Evolutionary conservation across 2,329 filamentous ascomycete genomes (phyloP), one percentile per base, ranked within the genome.

Genomic region (Paecilomyces niveus): DNA sequence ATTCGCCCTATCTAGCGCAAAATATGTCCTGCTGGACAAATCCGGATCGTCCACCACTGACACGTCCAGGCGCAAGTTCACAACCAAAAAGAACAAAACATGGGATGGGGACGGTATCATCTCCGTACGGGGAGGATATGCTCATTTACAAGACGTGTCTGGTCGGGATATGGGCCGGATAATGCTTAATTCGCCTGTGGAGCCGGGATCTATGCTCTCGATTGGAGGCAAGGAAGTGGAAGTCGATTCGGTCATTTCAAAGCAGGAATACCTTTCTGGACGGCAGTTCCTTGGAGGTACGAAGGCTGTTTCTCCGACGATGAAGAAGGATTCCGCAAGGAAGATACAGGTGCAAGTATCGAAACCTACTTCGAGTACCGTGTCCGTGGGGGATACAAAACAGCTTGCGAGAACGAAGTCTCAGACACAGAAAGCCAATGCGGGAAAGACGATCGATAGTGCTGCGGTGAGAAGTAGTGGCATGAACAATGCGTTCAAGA

Each of bases 101-200:
- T 90, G 88, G 87, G 87, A 90, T 66, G 87, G 87, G 2, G 88
- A 90, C 71, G 88, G 86, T 1, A 78, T 89, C 2, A 76, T 90
- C 8, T 77, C 79, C 3, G 77, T 87, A 3, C 72, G 76, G 2
- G 80, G 78, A 35, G 85, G 85, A 3, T 82, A 81, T 66, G 85
- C 82, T 3, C 79, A 77, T 56, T 76, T 90, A 15, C 82, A 85
- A 59, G 85, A 89, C 68, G 78, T 83, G 10, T 81, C 81, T 0
- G 87, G 87, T 2, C 82, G 80, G 68, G 82, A 86, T 21, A 80
- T 89, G 71, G 87, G 86, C 1, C 81, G 80, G 56, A 77, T 76
- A 11, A 77, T 79, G 61, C 83, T 81, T 62, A 82, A 80, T 57
- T 78, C 80, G n/a, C 77, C 80, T 9, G 74, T 89, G 1, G 76